phyloP scores from a whole-genome alignment of 768 basidiomycete species.

The Trametes punicea region DNA sequence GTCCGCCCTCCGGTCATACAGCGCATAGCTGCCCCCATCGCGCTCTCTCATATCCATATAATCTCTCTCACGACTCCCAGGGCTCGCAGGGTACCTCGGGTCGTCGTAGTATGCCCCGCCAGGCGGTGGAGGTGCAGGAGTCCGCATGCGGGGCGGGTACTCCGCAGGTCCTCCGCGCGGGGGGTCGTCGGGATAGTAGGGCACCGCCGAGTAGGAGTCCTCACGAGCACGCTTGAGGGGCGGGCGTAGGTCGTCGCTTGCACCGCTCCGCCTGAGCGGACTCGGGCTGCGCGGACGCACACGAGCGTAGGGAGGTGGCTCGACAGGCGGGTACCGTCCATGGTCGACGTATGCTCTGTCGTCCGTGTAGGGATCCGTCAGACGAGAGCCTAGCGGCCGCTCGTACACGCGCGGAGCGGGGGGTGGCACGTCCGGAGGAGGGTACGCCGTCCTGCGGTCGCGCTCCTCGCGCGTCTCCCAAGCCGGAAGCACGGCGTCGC shows the following conservation, averaged over 20 bases:
- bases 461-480: constrained; percentile 33
- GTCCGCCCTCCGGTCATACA: constrained; percentile 16
- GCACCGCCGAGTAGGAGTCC: constrained; percentile 16
- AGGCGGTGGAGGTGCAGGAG: constrained; percentile 18
- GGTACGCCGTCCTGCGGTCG: constrained; percentile 24
- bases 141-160: constrained; percentile 19
- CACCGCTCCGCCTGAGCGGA: constrained; percentile 17
- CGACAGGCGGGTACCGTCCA: constrained; percentile 21
- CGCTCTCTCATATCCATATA: constrained; percentile 16
- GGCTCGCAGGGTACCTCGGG: constrained; percentile 14
- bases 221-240: constrained; percentile 29
- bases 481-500: constrained; percentile 17
- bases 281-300: constrained; percentile 30
- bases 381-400: constrained; percentile 26
- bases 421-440: constrained; percentile 5
- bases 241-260: constrained; percentile 24
- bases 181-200: constrained; percentile 17
- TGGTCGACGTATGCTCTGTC: constrained; percentile 22
- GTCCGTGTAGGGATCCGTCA: constrained; percentile 24
- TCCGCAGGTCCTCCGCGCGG: background rate
- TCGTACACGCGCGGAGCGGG: constrained; percentile 24
- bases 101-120: constrained; percentile 22
- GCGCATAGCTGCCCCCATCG: constrained; percentile 19
- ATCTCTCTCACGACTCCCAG: constrained; percentile 19
- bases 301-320: constrained; percentile 21